Base-by-base conservation (phyloP, 768 basidiomycete genomes). In the Amanita inopinata region DNA sequence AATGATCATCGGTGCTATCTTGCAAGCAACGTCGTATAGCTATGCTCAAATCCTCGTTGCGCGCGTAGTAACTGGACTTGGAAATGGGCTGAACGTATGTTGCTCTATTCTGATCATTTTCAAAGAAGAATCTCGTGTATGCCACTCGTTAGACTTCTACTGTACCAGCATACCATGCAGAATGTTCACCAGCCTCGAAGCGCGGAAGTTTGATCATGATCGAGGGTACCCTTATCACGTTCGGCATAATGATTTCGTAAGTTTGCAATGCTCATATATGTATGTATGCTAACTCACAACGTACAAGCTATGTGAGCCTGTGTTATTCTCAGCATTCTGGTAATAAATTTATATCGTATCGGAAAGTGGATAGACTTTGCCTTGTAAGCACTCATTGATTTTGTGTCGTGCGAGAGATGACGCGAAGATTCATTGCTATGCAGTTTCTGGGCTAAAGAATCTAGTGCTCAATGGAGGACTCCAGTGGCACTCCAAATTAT, bases 181-280 rank as follows among this genome's bases (percentile, higher is more conserved):
- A 83, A 56, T 79, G 77, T 52, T 78, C 80, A 1, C 69, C 74
- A 3, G 71, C 77, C 3, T 65, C 74, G 22, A 65, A 65, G 43
- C 62, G 80, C 36, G 80, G 80, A 15, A 71, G 73, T 43, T 60
- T 80, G 44, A 77, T 82, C 40, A 76, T 78, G 69, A 68, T 81
- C 40, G 76, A 80, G 56, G 79, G 79, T 3, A 73, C 69, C 53
- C 58, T 78, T 12, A 79, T 80, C 49, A 74, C 75, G 0, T 75
- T 74, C 53, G 79, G 79, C 34, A 69, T 80, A 53, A 76, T 74
- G 69, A 57, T 79, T 40, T 71, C 75, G 64, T 80, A 57, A 62
- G 74, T 38, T 70, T 12, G 25, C 17, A 18, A 6, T n/a, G 17
- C 34, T 37, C 24, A 40, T 18, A 17, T 39, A 23, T 17, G 25